phyloP scores from a whole-genome alignment of 2,329 filamentous ascomycete genomes.

The Zymoseptoria ardabiliae region DNA sequence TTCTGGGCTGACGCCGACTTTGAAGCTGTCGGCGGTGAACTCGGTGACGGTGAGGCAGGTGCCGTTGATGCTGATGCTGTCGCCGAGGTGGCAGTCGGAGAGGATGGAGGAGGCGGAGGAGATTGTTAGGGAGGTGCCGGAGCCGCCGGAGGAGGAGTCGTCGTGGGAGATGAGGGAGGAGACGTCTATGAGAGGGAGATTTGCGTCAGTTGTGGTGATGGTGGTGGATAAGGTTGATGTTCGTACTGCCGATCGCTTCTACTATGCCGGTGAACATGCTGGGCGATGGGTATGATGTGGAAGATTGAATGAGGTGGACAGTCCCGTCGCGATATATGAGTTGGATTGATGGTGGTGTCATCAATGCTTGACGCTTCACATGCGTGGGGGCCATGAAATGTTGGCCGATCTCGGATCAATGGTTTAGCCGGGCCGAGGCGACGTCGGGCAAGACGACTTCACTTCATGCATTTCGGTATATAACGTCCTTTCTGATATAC shows the following conservation, averaged over 20 bases:
- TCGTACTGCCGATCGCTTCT: constrained; percentile 83
- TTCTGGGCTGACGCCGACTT: constrained; percentile 89
- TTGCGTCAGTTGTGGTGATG: no score
- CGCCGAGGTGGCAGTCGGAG: constrained; percentile 73
- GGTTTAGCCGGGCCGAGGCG: neutral
- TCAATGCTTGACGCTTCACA: neutral
- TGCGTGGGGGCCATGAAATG: neutral
- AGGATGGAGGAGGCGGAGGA: constrained; percentile 68
- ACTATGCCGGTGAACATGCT: constrained; percentile 94
- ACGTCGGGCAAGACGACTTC: neutral
- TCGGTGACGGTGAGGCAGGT: constrained; percentile 89
- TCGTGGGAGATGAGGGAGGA: constrained; percentile 74
- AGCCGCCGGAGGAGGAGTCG: constrained; percentile 59
- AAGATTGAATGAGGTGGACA: no score
- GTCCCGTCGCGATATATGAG: neutral
- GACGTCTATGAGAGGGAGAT: constrained; percentile 61
- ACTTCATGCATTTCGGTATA: neutral
- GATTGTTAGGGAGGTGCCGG: constrained; percentile 87
- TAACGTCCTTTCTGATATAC: neutral
- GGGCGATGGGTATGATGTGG: neutral
- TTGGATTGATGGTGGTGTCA: neutral
- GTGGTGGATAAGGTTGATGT: constrained; percentile 4
- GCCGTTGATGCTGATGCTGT: constrained; percentile 93
- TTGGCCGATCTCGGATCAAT: neutral
- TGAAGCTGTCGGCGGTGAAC: constrained; percentile 61